Percentiles rank a stretch among this genome's conserved stretches.
Conservation (phyloP, 495 filamentous ascomycete species). For the Sabuloglossum arenarium region DNA sequence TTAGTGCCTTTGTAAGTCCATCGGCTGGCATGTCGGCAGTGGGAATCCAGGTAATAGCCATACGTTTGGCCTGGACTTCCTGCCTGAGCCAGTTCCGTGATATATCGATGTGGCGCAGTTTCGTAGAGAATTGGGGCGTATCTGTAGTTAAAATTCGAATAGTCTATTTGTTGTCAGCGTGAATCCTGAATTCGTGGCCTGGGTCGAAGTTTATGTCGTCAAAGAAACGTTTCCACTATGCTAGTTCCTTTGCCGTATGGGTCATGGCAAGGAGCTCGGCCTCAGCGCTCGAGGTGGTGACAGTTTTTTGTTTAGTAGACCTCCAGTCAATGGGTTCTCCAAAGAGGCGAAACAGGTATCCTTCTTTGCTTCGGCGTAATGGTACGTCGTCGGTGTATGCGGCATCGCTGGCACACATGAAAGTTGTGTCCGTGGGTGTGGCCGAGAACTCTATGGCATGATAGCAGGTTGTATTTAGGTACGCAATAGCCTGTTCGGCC, state of each 20-base stretch:
- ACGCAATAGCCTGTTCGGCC: constrained; percentile 8
- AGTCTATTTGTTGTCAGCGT: background rate
- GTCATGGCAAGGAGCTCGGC: background rate
- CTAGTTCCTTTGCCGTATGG: background rate
- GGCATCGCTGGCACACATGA: constrained; percentile 5
- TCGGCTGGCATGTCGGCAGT: background rate
- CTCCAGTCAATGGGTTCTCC: background rate
- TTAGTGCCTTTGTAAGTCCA: background rate
- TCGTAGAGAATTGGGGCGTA: constrained; percentile 1
- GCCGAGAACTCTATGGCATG: constrained; percentile 1
- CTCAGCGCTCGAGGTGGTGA: background rate
- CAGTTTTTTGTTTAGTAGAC: background rate
- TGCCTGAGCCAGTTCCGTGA: constrained; percentile 7
- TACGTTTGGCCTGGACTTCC: background rate
- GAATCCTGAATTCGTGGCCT: background rate
- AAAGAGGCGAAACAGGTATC: background rate
- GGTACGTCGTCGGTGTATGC: constrained; percentile 8
- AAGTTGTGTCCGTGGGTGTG: background rate
- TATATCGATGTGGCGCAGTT: constrained; percentile 10
- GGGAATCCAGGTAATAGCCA: background rate
- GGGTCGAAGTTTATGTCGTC: background rate
- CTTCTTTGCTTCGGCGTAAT: constrained; percentile 8
- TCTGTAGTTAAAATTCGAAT: background rate
- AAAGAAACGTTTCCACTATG: background rate
- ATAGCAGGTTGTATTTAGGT: constrained; percentile 5